phyloP scores from a whole-genome alignment of 2,329 filamentous ascomycete genomes.

The Fusarium sp. region DNA sequence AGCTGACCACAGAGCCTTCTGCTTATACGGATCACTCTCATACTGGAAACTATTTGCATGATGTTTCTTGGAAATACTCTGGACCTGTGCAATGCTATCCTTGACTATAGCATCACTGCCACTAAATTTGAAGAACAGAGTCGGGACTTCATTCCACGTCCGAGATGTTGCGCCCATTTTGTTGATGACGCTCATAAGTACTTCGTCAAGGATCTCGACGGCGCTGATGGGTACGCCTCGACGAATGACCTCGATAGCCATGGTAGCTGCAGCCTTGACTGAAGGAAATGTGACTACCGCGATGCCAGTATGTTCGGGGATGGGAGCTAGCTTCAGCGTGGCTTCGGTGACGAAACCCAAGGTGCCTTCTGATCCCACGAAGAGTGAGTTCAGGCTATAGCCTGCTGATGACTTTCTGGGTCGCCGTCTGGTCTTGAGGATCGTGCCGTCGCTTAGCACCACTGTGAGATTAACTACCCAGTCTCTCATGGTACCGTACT shows the following conservation, averaged over 20 bases:
- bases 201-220: constrained; percentile 88
- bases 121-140: constrained; percentile 86
- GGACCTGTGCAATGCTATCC: constrained; percentile 78
- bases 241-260: constrained; percentile 78
- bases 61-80: neutral
- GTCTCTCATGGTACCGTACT: constrained; percentile 87
- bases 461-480: constrained; percentile 89
- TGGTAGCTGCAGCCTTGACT: constrained; percentile 78
- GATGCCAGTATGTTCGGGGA: constrained; percentile 79
- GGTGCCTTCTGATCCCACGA: constrained; percentile 84
- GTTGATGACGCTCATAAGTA: constrained; percentile 87
- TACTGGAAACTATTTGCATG: constrained; percentile 58
- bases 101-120: constrained; percentile 79
- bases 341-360: constrained; percentile 84
- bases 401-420: constrained; percentile 83
- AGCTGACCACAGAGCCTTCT: constrained; percentile 82
- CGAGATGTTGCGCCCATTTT: constrained; percentile 72
- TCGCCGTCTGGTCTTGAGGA: constrained; percentile 80
- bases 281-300: constrained; percentile 82
- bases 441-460: constrained; percentile 78
- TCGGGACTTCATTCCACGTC: constrained; percentile 78
- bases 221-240: constrained; percentile 77
- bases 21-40: constrained; percentile 74
- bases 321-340: constrained; percentile 79
- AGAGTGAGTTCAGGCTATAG: constrained; percentile 82